Percentiles rank a stretch among this genome's conserved stretches.
Conservation (phyloP, 805 yeast genomes). For the Candida coquimbonensis region DNA sequence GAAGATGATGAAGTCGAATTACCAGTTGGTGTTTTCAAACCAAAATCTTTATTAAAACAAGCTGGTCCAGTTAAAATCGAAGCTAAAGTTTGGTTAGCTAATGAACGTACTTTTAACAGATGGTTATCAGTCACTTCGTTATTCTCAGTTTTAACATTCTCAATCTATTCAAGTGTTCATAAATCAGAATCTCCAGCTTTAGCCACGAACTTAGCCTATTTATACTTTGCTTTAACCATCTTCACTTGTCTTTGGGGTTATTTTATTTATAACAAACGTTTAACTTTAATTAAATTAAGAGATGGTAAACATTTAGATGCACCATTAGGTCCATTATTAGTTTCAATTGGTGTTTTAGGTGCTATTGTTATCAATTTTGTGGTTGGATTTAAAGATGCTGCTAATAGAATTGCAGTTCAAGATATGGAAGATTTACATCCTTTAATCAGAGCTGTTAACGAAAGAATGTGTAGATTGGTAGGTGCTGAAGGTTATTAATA, state of each 20-base stretch:
- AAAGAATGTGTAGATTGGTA: constrained; percentile 26
- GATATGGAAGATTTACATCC: constrained; percentile 14
- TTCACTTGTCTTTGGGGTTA: constrained; percentile 91
- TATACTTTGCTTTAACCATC: constrained; percentile 73
- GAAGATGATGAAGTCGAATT: constrained; percentile 82
- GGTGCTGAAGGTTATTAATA: constrained; percentile 20
- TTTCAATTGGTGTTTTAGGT: constrained; percentile 60
- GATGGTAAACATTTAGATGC: constrained; percentile 86
- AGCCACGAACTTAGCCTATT: constrained; percentile 68
- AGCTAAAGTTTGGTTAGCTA: constrained; percentile 97
- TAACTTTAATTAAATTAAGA: constrained; percentile 68
- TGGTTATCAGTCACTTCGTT: constrained; percentile 90
- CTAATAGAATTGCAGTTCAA: constrained; percentile 11
- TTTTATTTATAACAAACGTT: constrained; percentile 61
- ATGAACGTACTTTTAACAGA: constrained; percentile 92
- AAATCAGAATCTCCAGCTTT: constrained; percentile 55
- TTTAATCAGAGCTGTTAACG: constrained; percentile 24
- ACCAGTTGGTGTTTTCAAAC: constrained; percentile 87
- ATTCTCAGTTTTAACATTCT: constrained; percentile 77
- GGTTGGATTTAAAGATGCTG: constrained; percentile 48
- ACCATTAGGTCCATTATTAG: constrained; percentile 78
- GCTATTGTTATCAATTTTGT: constrained; percentile 69
- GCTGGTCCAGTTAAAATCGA: constrained; percentile 92
- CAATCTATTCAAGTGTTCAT: constrained; percentile 70
- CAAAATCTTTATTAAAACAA: constrained; percentile 71